Evolutionary conservation across 306 rosid species (phyloP), one percentile per base, ranked within the genome.

Genomic region (Fragaria iinumae): DNA sequence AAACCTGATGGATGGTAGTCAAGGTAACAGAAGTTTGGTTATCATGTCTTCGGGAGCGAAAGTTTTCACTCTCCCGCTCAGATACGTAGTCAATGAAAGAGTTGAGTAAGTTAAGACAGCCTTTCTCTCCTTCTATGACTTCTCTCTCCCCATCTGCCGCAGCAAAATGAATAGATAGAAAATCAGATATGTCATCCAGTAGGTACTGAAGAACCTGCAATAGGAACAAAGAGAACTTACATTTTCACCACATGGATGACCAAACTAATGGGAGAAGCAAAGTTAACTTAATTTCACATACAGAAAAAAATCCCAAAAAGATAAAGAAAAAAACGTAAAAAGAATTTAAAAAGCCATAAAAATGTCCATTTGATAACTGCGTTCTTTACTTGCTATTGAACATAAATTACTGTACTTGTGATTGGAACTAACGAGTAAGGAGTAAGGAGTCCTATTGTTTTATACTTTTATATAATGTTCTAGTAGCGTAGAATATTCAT

Each of bases 1-100:
- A 27, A 78, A 95, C 98, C 98, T 92, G 98, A 86, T 95, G 98
- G 73, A 94, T 94, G 78, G 98, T 95, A 69, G 97, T 95, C 84
- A 95, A 80, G 49, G 95, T 89, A 80, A 95, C 90, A 78, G 97
- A 90, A 60, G 82, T 92, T 67, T 85, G 78, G 76, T 95, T 95
- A 75, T 95, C 88, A 76, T 80, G 85, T 78, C 89, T 90, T 25
- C 95, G 83, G 76, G 89, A 83, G 62, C 74, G 87, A 44, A 92
- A 95, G 69, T 90, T 95, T 78, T 91, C 97, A 69, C 21, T 86
- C 83, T 95, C 98, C 17, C 96, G 89, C 86, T 92, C 91, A 76
- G 86, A 85, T 85, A 95, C 65, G 81, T 79, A 84, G 84, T 90
- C 88, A 45, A 92, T 72, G 80, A 95, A 95, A 79, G 90, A 87